phyloP scores from a whole-genome alignment of 2,329 filamentous ascomycete species.

The Cadophora sp. region DNA sequence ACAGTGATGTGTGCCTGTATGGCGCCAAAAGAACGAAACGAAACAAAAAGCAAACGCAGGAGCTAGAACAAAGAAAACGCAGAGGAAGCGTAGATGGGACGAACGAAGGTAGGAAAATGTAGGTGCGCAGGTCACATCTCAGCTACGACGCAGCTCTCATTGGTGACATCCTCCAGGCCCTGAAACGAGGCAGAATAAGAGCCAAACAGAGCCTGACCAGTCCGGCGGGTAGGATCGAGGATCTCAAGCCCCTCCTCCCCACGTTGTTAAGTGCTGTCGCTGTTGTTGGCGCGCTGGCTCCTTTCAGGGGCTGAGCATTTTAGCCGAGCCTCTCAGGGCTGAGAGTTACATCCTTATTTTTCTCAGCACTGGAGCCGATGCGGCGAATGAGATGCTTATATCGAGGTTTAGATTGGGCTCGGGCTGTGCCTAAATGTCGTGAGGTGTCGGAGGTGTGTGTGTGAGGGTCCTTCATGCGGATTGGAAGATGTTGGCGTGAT shows the following conservation, averaged over 20 bases:
- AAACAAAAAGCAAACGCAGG: slow-evolving; percentile 5
- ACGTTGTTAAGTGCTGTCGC: not conserved
- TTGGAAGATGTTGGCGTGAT: slow-evolving; percentile 7
- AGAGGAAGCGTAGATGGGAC: not conserved
- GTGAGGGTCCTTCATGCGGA: not conserved
- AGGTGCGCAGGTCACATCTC: slow-evolving; percentile 5
- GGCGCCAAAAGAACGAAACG: not conserved
- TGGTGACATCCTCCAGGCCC: not conserved
- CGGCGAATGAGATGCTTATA: not conserved
- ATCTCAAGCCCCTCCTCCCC: not conserved
- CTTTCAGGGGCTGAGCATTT: slow-evolving; percentile 6
- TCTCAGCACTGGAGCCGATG: not conserved
- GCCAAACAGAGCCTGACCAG: slow-evolving; percentile 13
- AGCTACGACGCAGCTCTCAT: not conserved
- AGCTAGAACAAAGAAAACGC: not conserved
- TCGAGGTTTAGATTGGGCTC: not conserved
- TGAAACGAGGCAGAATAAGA: slow-evolving; percentile 14
- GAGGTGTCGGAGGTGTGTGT: not conserved
- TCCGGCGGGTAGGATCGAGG: slow-evolving; percentile 12
- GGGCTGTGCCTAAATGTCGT: slow-evolving; percentile 7
- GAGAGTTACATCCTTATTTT: slow-evolving; percentile 16
- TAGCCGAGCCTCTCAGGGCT: slow-evolving; percentile 15
- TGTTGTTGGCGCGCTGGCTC: slow-evolving; percentile 2
- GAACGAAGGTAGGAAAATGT: not conserved
- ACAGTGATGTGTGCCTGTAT: not conserved